Conservation (phyloP, 225 moss, liverwort and hornwort species). For the Polytrichum formosum region DNA sequence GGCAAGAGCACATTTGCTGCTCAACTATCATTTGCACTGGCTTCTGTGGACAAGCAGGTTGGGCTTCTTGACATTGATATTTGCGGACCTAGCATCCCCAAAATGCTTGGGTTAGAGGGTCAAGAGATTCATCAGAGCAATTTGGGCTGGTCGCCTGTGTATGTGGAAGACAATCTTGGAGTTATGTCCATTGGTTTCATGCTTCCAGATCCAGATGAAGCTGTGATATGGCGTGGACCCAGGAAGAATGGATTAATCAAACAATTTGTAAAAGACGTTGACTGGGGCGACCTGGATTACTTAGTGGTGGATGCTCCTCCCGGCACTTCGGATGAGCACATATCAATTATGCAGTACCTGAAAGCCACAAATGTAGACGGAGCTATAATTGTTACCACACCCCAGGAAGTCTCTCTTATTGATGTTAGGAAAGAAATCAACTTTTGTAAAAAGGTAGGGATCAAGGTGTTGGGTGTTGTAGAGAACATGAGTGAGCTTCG, state of each 20-base stretch:
- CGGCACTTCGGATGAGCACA: slow-evolving; percentile 95
- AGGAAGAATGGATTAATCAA: slow-evolving; percentile 95
- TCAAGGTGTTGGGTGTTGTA: slow-evolving; percentile 90
- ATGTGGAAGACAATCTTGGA: slow-evolving; percentile 93
- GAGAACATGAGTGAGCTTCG: slow-evolving; percentile 97
- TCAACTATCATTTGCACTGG: slow-evolving; percentile 84
- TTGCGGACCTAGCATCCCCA: slow-evolving; percentile 93
- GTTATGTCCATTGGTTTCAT: slow-evolving; percentile 99
- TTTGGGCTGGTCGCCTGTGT: slow-evolving; percentile 97
- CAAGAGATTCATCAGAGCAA: slow-evolving; percentile 99
- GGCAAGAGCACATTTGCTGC: slow-evolving; percentile 97
- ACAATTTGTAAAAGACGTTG: slow-evolving; percentile 92
- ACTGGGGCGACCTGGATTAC: slow-evolving; percentile 94
- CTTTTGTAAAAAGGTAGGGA: slow-evolving; percentile 89
- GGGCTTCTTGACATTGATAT: slow-evolving; percentile 93
- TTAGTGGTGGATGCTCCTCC: slow-evolving; percentile 94
- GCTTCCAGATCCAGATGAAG: slow-evolving; percentile 91
- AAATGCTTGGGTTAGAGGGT: slow-evolving; percentile 94
- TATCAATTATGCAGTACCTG: slow-evolving; percentile 93
- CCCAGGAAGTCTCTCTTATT: slow-evolving; percentile 92
- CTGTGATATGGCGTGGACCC: slow-evolving; percentile 97
- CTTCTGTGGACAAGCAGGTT: slow-evolving; percentile 86
- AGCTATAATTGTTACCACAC: slow-evolving; percentile 80
- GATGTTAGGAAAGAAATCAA: slow-evolving; percentile 96
- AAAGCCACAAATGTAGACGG: slow-evolving; percentile 85